Base-by-base conservation (phyloP, 208 protist genomes). In the Trypanosoma theileri region DNA sequence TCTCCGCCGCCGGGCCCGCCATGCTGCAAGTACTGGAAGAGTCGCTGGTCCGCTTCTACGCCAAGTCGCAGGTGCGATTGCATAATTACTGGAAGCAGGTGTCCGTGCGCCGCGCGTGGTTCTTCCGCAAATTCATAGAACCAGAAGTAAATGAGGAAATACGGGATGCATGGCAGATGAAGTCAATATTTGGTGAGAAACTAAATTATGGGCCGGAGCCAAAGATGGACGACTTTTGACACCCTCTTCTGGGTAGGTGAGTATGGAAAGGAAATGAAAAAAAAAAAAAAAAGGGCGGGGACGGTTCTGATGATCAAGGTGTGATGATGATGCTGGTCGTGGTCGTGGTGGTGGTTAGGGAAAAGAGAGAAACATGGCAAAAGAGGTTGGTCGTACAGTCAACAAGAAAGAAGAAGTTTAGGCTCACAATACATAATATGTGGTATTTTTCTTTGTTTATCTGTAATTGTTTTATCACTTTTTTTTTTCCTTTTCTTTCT, bases 1-100 rank as follows among this genome's bases (percentile, higher is more conserved):
- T 86, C 59, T 87, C 85, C 8, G 81, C 81, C 0, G 77, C 89
- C 6, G 89, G 83, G 1, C 85, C 89, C 13, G 81, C 89, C 1
- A 94, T 94, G 83, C 35, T 85, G 52, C 58, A 89, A 67, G 81
- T 92, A 22, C 75, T 85, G n/a, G 81, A 92, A 66, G 84, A 92
- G 68, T 89, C 85, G 31, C 60, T 94, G 1, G 65, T 82, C 48
- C 44, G 53, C 1, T 94, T 87, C 69, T 94, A 94, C 67, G 66
- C 62, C 54, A 86, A 88, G 71, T 73, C 89, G 58, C 86, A 92
- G 72, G 86, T 84, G 44, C 80, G 84, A 45, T 73, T 94, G 69
- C 89, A 94, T 63, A 92, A 94, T 68, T 94, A 94, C 62, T 94
- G 89, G 86, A 89, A 88, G 72, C 89, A 94, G 71, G 65, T 94